Conservation (phyloP, 2,329 filamentous ascomycete species). For the Xylaria sp. region DNA sequence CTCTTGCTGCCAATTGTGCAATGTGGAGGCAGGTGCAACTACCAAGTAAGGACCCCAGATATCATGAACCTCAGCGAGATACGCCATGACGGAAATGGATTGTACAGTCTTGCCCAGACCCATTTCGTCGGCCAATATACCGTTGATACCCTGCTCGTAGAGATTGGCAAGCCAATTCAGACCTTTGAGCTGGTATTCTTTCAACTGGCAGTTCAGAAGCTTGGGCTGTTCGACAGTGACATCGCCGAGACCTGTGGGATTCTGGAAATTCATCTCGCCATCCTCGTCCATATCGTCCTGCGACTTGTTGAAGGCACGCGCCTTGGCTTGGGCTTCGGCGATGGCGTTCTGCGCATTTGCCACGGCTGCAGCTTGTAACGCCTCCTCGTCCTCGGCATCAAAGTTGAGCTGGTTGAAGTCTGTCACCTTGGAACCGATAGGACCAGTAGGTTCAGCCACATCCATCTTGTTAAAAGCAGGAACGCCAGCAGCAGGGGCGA, state of each 20-base stretch:
- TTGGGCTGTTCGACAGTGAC: conserved; percentile 95
- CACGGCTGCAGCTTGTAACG: conserved; percentile 83
- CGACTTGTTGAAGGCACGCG: conserved; percentile 88
- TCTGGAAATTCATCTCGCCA: conserved; percentile 99
- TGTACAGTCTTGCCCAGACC: conserved; percentile 99
- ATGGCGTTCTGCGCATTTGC: conserved; percentile 97
- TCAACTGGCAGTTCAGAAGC: conserved; percentile 91
- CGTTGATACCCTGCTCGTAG: conserved; percentile 99
- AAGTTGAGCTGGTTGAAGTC: conserved; percentile 96
- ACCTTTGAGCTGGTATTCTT: conserved; percentile 98
- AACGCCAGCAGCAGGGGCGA: conserved; percentile 65
- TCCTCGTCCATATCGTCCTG: conserved; percentile 82
- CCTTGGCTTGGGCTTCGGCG: conserved; percentile 91
- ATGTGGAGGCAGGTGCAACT: conserved; percentile 92
- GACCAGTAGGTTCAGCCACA: conserved; percentile 64
- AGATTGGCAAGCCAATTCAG: conserved; percentile 99
- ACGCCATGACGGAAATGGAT: conserved; percentile 99
- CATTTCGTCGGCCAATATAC: conserved; percentile 99
- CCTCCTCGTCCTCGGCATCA: conserved; percentile 90
- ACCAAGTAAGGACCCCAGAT: conserved; percentile 99
- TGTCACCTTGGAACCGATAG: conserved; percentile 78
- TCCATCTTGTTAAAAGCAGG: conserved; percentile 58
- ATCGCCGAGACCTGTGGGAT: conserved; percentile 92
- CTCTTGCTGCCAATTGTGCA: conserved; percentile 99
- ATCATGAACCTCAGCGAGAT: conserved; percentile 95